phyloP scores from a whole-genome alignment of 257 asterid species.

The Gentiana dahurica region DNA sequence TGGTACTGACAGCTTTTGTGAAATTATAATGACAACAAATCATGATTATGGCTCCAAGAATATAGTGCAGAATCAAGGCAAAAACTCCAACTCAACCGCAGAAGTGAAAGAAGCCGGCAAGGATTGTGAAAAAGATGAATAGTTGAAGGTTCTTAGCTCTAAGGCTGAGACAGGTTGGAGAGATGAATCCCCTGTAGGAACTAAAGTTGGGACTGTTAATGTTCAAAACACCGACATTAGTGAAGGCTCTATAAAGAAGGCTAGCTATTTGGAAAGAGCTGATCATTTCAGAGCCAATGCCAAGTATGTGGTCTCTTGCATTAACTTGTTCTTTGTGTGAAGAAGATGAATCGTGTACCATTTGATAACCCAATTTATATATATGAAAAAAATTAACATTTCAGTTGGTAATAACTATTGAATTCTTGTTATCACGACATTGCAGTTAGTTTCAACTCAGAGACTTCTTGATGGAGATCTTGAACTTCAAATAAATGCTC shows the following conservation, averaged over 20 bases:
- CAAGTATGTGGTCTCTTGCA: slow-evolving; percentile 32
- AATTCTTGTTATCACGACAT: no score
- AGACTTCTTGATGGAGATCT: no score
- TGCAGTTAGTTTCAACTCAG: no score
- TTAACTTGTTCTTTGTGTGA: neutral
- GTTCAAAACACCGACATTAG: slow-evolving; percentile 31
- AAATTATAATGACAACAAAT: slow-evolving; percentile 26
- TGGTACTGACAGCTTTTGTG: slow-evolving; percentile 25
- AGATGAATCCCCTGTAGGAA: slow-evolving; percentile 73
- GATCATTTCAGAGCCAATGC: slow-evolving; percentile 61
- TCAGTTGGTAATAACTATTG: no score
- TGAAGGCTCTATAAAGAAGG: slow-evolving; percentile 55
- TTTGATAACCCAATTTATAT: no score
- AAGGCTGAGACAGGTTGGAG: slow-evolving; percentile 46
- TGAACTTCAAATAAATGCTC: no score
- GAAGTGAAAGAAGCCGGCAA: slow-evolving; percentile 27
- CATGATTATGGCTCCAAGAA: slow-evolving; percentile 26
- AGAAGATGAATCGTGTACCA: no score
- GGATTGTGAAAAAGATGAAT: slow-evolving; percentile 28
- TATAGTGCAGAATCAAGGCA: slow-evolving; percentile 19
- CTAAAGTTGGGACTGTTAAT: slow-evolving; percentile 34
- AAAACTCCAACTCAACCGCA: slow-evolving; percentile 14
- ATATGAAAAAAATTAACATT: no score
- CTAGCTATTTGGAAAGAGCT: slow-evolving; percentile 53
- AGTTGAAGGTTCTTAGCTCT: slow-evolving; percentile 18